These are phyloP conservation scores for Kitagawia praeruptora DNA, from an alignment of 129 eudicot genomes.

Conservation along the genomic window DNA sequence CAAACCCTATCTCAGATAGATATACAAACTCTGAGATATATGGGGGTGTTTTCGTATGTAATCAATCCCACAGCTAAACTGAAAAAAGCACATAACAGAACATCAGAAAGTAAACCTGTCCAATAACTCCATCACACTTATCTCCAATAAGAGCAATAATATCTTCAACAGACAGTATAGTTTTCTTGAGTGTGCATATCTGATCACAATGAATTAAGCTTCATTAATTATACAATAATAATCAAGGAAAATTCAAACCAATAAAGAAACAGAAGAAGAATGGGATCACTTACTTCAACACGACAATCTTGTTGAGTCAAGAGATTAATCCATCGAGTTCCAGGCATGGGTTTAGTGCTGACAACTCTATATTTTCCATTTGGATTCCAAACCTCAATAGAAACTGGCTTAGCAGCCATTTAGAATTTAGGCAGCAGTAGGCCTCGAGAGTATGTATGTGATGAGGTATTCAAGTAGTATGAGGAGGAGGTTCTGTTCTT, in stretches of 20 bases:
- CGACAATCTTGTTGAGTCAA: conserved; percentile 87
- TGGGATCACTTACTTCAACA: conserved; percentile 79
- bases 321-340: conserved; percentile 94
- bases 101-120: conserved; percentile 53
- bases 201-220: conserved; percentile 12
- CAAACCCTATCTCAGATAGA: too few species aligned
- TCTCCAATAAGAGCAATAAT: conserved; percentile 83
- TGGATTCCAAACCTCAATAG: conserved; percentile 20
- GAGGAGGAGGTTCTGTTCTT: too few species aligned
- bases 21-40: too few species aligned
- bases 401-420: too few species aligned
- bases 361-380: conserved; percentile 94
- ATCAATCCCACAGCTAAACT: too few species aligned
- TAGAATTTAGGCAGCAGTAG: too few species aligned
- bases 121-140: conserved; percentile 96
- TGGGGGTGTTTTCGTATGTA: too few species aligned
- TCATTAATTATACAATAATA: neutral
- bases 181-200: conserved; percentile 95
- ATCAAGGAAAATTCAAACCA: neutral
- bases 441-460: too few species aligned
- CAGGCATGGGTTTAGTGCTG: conserved; percentile 98
- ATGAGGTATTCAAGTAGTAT: too few species aligned
- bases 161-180: conserved; percentile 89
- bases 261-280: neutral
- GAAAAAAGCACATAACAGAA: too few species aligned